These are phyloP conservation scores for Talaromyces sp. DNA, from an alignment of 2,329 filamentous ascomycete genomes.

Conservation along the genomic window DNA sequence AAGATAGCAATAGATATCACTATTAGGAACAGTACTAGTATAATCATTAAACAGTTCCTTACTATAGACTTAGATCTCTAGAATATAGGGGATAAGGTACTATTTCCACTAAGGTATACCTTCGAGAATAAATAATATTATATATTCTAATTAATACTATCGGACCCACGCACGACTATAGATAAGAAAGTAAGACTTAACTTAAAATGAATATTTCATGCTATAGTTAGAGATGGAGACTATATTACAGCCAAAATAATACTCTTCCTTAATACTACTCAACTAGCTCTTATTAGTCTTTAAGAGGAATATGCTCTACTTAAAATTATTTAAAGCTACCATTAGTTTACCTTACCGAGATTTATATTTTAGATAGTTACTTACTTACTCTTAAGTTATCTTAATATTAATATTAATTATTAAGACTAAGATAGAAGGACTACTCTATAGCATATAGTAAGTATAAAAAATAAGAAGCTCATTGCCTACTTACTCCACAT, in stretches of 20 bases:
- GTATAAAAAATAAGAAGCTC: neutral
- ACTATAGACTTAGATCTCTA: neutral
- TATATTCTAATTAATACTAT: neutral
- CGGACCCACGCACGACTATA: neutral
- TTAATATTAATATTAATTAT: neutral
- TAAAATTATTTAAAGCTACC: neutral
- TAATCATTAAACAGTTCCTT: neutral
- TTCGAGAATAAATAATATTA: neutral
- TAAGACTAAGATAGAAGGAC: neutral
- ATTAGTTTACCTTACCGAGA: neutral
- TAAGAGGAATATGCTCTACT: neutral
- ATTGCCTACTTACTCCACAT: neutral
- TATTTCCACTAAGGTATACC: neutral
- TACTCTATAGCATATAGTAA: neutral
- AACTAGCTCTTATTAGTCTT: neutral
- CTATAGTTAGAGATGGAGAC: neutral
- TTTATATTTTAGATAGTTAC: neutral
- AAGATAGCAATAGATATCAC: neutral
- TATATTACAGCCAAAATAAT: neutral
- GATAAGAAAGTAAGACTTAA: neutral
- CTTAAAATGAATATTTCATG: neutral
- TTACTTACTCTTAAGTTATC: neutral
- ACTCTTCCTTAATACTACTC: neutral
- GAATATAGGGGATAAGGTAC: neutral
- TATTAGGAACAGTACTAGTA: neutral